Percentiles rank a stretch among this genome's conserved stretches.
These are phyloP conservation scores for Vaccinium vitisidaea DNA, from an alignment of 148 eudicot species.

Conservation along the genomic window DNA sequence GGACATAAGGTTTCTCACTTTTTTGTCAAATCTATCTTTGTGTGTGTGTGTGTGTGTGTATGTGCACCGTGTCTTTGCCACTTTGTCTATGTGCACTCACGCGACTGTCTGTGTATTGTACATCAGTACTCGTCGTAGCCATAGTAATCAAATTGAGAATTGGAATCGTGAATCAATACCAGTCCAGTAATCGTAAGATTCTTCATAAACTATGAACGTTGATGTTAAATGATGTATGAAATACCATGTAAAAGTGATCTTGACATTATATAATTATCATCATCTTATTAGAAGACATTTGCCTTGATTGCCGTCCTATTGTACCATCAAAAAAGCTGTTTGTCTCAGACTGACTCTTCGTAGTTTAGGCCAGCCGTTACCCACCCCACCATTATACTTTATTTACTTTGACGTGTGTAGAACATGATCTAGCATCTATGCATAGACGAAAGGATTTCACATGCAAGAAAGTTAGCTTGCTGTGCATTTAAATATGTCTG, in stretches of 20 bases:
- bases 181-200: not conserved
- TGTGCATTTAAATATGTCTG: not conserved
- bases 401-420: not conserved
- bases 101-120: not conserved
- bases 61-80: not conserved
- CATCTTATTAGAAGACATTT: not conserved
- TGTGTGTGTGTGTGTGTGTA: not conserved
- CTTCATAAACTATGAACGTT: not conserved
- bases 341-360: not conserved
- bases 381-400: not conserved
- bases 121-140: not conserved
- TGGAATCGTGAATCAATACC: not conserved
- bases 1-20: not conserved
- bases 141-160: not conserved
- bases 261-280: not conserved
- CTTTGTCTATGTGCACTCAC: not conserved
- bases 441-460: constrained; percentile 1
- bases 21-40: not conserved
- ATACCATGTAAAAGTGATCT: not conserved
- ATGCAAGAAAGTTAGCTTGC: not conserved
- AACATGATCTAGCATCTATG: not conserved
- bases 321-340: not conserved
- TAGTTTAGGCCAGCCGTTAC: not conserved
- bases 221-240: not conserved
- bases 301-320: not conserved